Evolutionary conservation across 805 yeast species (phyloP), one percentile per base, ranked within the genome.

Genomic region (Candida tallmaniae): DNA sequence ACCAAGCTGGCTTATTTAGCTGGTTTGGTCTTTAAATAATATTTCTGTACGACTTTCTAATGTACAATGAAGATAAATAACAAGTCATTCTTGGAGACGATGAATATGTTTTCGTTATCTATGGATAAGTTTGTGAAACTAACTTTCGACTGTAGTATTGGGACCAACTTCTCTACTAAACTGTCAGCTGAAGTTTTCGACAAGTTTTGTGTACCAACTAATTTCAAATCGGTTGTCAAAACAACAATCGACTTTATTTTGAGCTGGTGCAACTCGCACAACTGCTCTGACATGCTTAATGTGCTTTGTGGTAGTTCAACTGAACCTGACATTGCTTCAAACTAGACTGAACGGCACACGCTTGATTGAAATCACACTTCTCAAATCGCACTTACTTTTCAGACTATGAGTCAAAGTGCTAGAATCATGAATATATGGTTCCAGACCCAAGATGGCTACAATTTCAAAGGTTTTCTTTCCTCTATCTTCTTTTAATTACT

Each of bases 91-190:
- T 39, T 22, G 31, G 29, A n/a, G 5, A 38, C 18, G 12, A 42
- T 32, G 28, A 36, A 36, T 8, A 39, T 7, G 16, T 25, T 28
- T 4, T 31, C 27, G 5, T 24, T 14, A 6, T 42, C 33, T 20
- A 31, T 24, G 10, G 25, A 15, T 12, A 42, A 26, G 21, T 29
- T 39, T 4, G 38, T 34, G 24, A 39, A 35, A 23, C 36, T 42
- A 5, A 36, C 23, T 6, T 32, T 25, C 8, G 38, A 31, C 8
- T 27, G 12, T 4, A 42, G 32, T 16, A 42, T 29, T 4, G 41
- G 38, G n/a, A 18, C 14, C 4, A 39, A 6, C 11, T 36, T 23
- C 11, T 25, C 28, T 8, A 30, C 21, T 11, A 41, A 14, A 5
- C n/a, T 10, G 10, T 34, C 32, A 11, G 23, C 21, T 4, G 20